These are phyloP conservation scores for Cercospora sp. DNA, from an alignment of 2,329 filamentous ascomycete genomes.

Conservation along the genomic window DNA sequence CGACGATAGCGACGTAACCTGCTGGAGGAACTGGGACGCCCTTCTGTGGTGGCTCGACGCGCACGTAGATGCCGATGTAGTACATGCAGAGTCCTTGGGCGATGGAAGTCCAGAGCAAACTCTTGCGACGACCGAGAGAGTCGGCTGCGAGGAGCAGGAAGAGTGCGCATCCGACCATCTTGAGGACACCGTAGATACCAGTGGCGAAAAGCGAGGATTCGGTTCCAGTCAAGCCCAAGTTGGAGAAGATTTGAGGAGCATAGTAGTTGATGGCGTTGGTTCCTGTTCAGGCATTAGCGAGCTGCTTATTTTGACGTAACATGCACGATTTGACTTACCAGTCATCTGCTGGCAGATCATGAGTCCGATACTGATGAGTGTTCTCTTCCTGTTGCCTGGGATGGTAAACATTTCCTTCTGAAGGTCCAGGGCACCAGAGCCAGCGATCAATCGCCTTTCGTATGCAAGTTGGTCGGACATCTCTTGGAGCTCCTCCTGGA, in stretches of 20 bases:
- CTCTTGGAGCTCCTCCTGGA: slow-evolving; percentile 56
- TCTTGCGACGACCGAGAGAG: slow-evolving; percentile 66
- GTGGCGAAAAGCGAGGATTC: slow-evolving; percentile 67
- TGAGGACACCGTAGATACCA: slow-evolving; percentile 71
- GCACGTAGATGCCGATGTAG: slow-evolving; percentile 70
- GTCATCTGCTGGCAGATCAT: slow-evolving; percentile 75
- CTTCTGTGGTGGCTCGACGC: slow-evolving; percentile 58
- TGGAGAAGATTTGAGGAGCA: slow-evolving; percentile 64
- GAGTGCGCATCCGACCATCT: slow-evolving; percentile 62
- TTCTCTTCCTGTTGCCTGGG: slow-evolving; percentile 63
- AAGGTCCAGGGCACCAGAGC: slow-evolving; percentile 61
- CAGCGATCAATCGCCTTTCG: slow-evolving; percentile 68
- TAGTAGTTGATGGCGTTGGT: slow-evolving; percentile 63
- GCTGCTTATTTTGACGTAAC: not conserved
- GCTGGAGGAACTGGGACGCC: slow-evolving; percentile 61
- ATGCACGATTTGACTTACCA: slow-evolving; percentile 53
- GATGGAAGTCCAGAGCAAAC: slow-evolving; percentile 48
- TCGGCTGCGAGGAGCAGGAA: slow-evolving; percentile 73
- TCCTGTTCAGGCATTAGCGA: not conserved
- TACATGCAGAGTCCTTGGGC: slow-evolving; percentile 62
- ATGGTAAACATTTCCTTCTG: slow-evolving; percentile 68
- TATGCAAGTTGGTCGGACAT: slow-evolving; percentile 68
- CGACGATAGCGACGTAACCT: slow-evolving; percentile 69
- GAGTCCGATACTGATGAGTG: slow-evolving; percentile 62
- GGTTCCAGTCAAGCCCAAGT: slow-evolving; percentile 61